Evolutionary conservation across 345 rosid genomes (phyloP), one percentile per base, ranked within the genome.

Genomic region (Eucalyptus caleyi): DNA sequence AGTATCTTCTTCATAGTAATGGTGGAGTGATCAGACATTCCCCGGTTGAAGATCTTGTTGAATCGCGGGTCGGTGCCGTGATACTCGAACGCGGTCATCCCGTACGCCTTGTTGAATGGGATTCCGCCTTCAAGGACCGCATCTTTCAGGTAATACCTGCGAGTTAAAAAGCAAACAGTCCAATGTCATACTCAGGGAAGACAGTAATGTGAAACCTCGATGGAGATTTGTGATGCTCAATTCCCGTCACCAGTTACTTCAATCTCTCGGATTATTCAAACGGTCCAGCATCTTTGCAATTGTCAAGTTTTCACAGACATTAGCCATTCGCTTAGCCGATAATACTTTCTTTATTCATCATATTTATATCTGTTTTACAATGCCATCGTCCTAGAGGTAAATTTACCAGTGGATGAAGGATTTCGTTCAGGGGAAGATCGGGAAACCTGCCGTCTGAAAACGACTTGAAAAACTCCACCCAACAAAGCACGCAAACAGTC

Each of bases 261-360:
- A 72, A 37, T 77, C 83, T 40, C 82, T 77, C 45, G 45, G 83
- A 37, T 21, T 2, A 72, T 72, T 37, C 47, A 37, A 37, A 77
- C 80, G 95, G 90, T 97, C 98, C 13, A 97, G 92, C 96, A 95
- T 94, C 88, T 96, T 96, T 86, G 56, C 40, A 12, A 27, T 47
- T 50, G 54, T 86, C 82, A 72, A 72, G 44, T 72, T 72, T 72
- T 9, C 14, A 69, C 42, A 69, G 81, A 69, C 81, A 72, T 72
- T 72, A 37, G 45, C 82, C 8, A 72, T 37, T 72, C 27, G 15
- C 82, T 72, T 21, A 40, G 45, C 82, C 26, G 5, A 37, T 72
- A 18, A 72, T 19, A 37, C 12, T 37, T 72, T 37, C 45, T 37
- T 37, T 72, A 5, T 72, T 2, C 26, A 40, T 37, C 24, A 37